phyloP scores from a whole-genome alignment of 78 protist species.

The Dictyostelium purpureum region DNA sequence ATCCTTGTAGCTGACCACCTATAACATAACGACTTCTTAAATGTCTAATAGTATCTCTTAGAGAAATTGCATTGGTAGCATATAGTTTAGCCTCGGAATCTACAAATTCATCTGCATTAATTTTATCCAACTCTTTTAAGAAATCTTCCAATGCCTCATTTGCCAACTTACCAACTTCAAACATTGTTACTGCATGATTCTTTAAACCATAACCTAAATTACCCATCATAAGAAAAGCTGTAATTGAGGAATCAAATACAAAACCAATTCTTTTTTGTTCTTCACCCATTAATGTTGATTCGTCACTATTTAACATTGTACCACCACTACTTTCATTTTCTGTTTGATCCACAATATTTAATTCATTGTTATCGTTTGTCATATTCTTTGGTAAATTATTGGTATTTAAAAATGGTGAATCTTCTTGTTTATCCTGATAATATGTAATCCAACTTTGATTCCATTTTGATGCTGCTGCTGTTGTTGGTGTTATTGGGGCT shows the following conservation, averaged over 20 bases:
- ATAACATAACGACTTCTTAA: slow-evolving; percentile 46
- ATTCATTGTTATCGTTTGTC: background rate
- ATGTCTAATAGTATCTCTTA: slow-evolving; percentile 84
- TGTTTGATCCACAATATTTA: background rate
- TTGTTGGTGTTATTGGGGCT: background rate
- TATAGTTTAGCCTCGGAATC: slow-evolving; percentile 91
- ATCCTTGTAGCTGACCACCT: background rate
- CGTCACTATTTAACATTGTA: background rate
- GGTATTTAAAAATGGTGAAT: background rate
- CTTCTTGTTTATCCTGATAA: background rate
- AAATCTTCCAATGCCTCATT: slow-evolving; percentile 89
- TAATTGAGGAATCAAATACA: slow-evolving; percentile 90
- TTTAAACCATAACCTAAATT: slow-evolving; percentile 91
- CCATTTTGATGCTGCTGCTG: slow-evolving; percentile 11
- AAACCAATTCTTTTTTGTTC: slow-evolving; percentile 84
- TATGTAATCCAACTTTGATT: slow-evolving; percentile 55
- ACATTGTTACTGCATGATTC: slow-evolving; percentile 97
- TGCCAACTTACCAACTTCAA: slow-evolving; percentile 94
- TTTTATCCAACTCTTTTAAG: slow-evolving; percentile 82
- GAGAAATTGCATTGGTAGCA: slow-evolving; percentile 87
- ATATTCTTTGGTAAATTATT: background rate
- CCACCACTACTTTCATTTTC: background rate
- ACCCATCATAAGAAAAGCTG: slow-evolving; percentile 98
- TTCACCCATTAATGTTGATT: background rate
- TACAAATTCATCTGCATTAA: slow-evolving; percentile 33